phyloP scores from a whole-genome alignment of 2,329 filamentous ascomycete species.

The Rutstroemia sydowiana region DNA sequence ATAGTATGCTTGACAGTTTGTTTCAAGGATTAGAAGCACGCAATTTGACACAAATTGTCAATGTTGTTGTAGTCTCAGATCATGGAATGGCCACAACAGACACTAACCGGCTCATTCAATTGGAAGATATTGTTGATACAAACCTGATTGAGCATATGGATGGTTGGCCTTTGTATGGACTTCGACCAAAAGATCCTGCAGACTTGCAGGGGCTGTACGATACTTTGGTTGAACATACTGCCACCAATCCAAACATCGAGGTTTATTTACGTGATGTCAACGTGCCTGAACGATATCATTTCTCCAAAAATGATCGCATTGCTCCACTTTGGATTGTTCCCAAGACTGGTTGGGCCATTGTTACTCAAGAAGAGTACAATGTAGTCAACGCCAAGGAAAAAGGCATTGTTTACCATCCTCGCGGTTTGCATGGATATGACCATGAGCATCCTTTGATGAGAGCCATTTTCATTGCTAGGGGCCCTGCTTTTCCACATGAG shows the following conservation, averaged over 20 bases:
- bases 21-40: slow-evolving; percentile 70
- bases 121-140: slow-evolving; percentile 82
- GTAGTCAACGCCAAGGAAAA: slow-evolving; percentile 58
- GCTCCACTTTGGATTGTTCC: slow-evolving; percentile 93
- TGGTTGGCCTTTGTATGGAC: slow-evolving; percentile 87
- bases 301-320: slow-evolving; percentile 79
- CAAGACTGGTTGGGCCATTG: slow-evolving; percentile 86
- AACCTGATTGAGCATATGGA: slow-evolving; percentile 74
- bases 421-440: slow-evolving; percentile 89
- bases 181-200: slow-evolving; percentile 65
- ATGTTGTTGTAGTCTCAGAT: slow-evolving; percentile 92
- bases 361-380: slow-evolving; percentile 71
- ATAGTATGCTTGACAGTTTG: slow-evolving; percentile 71
- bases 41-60: slow-evolving; percentile 84
- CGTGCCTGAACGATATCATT: slow-evolving; percentile 93
- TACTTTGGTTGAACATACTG: slow-evolving; percentile 47
- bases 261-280: slow-evolving; percentile 79
- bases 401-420: slow-evolving; percentile 65
- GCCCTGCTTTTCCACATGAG: slow-evolving; percentile 82
- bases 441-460: slow-evolving; percentile 92
- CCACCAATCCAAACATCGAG: slow-evolving; percentile 63
- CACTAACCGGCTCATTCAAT: slow-evolving; percentile 69
- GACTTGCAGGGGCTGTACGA: slow-evolving; percentile 64
- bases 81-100: slow-evolving; percentile 98
- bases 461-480: slow-evolving; percentile 86